Conservation (phyloP, 371 early-diverging fungal genomes). For the Hamiltosporidium magnivora region DNA sequence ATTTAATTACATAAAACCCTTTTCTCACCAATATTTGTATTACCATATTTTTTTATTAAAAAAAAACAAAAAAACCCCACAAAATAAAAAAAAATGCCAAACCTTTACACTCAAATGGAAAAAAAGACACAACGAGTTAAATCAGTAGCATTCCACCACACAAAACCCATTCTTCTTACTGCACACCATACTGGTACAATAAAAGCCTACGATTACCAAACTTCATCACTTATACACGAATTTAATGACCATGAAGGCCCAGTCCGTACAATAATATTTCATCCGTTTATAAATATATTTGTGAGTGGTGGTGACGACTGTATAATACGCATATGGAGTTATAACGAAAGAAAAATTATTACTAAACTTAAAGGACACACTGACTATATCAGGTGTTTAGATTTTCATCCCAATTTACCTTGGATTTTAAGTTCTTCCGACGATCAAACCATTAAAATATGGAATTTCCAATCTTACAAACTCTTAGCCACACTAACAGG, state of each 20-base stretch:
- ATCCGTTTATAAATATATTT: conserved; percentile 86
- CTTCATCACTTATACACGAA: conserved; percentile 82
- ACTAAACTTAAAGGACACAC: conserved; percentile 62
- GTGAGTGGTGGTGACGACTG: conserved; percentile 96
- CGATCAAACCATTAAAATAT: conserved; percentile 94
- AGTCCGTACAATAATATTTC: conserved; percentile 87
- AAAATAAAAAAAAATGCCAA: too few species aligned
- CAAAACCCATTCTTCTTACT: conserved; percentile 84
- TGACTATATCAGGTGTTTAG: conserved; percentile 90
- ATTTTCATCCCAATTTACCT: conserved; percentile 91
- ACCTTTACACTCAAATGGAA: neutral
- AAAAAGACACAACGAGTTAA: conserved; percentile 63
- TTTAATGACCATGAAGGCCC: conserved; percentile 97
- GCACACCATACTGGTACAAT: conserved; percentile 90
- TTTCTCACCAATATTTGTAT: too few species aligned
- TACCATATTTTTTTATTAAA: too few species aligned
- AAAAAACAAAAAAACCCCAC: too few species aligned
- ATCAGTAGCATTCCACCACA: conserved; percentile 86
- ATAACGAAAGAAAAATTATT: conserved; percentile 59
- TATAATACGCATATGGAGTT: conserved; percentile 97
- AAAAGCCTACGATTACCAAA: conserved; percentile 91
- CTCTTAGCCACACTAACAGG: conserved; percentile 89
- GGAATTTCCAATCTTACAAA: conserved; percentile 97
- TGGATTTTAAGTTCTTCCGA: conserved; percentile 92
- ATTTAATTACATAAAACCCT: too few species aligned